Percentiles rank a stretch among this genome's conserved stretches.
Conservation (phyloP, 2,329 filamentous ascomycete genomes). For the Fusarium goolgardi region DNA sequence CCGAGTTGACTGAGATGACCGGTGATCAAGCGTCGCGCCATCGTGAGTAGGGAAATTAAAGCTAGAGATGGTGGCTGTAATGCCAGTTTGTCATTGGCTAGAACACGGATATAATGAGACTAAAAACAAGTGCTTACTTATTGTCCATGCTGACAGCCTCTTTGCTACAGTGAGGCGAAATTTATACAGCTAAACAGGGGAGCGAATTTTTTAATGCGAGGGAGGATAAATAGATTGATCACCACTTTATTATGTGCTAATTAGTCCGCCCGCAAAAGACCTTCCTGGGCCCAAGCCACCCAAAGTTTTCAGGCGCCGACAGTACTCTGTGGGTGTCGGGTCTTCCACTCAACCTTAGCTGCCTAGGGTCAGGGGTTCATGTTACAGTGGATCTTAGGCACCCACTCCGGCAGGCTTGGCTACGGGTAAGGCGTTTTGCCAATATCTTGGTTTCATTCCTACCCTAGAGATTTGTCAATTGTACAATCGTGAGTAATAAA, state of each 20-base stretch:
- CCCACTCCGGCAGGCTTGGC: slow-evolving; percentile 8
- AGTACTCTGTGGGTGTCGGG: not conserved
- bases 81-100: not conserved
- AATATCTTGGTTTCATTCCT: not conserved
- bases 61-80: slow-evolving; percentile 1
- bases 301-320: not conserved
- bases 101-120: not conserved
- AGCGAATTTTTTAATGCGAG: not conserved
- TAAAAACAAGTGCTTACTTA: slow-evolving; percentile 5
- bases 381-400: not conserved
- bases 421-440: slow-evolving; percentile 25
- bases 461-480: not conserved
- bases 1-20: not conserved
- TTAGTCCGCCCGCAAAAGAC: not conserved
- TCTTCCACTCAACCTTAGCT: not conserved
- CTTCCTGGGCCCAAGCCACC: not conserved
- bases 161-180: not conserved
- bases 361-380: not conserved
- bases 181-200: not conserved
- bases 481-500: not conserved
- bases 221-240: not conserved
- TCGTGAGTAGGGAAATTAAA: slow-evolving; percentile 8
- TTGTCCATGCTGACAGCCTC: not conserved
- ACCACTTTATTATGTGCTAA: not conserved
- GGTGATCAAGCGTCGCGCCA: not conserved